A percentile compares a stretch with the other conserved stretches of the same genome.
Conservation (phyloP, 257 asterid species). For the Solanum lycopersicoides region DNA sequence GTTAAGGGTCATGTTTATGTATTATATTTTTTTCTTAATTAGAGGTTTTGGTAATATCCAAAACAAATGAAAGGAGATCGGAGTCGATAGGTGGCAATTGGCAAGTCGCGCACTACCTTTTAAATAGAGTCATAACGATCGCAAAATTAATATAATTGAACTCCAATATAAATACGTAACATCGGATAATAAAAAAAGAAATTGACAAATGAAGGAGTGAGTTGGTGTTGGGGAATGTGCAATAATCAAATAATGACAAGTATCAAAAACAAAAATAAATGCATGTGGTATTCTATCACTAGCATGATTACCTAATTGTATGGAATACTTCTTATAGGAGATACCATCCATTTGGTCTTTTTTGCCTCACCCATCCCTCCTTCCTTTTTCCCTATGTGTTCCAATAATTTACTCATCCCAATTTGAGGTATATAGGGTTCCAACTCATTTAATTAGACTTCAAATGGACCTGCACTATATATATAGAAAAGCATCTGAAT, state of each 20-base stretch:
- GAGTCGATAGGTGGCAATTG: too few relatives aligned
- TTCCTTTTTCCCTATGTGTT: neutral
- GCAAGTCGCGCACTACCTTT: too few relatives aligned
- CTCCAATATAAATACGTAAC: accelerated
- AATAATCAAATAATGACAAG: neutral
- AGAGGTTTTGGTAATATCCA: neutral
- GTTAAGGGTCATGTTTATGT: too few relatives aligned
- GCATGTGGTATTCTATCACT: neutral
- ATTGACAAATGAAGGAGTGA: neutral
- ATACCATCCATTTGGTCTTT: neutral
- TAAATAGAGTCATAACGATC: too few relatives aligned
- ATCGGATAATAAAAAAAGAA: too few relatives aligned
- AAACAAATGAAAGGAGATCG: too few relatives aligned
- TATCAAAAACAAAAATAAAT: neutral
- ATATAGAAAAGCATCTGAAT: neutral
- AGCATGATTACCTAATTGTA: neutral
- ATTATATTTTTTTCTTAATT: too few relatives aligned
- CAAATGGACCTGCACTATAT: neutral
- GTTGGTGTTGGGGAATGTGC: neutral
- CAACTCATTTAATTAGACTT: neutral
- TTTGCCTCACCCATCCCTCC: neutral
- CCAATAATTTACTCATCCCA: neutral
- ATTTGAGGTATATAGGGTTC: neutral
- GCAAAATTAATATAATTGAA: accelerated
- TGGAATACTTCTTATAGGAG: neutral